Percentiles rank a stretch among this genome's conserved stretches.
These are phyloP conservation scores for Aspergillus neotritici DNA, from an alignment of 2,329 filamentous ascomycete genomes.

Conservation along the genomic window DNA sequence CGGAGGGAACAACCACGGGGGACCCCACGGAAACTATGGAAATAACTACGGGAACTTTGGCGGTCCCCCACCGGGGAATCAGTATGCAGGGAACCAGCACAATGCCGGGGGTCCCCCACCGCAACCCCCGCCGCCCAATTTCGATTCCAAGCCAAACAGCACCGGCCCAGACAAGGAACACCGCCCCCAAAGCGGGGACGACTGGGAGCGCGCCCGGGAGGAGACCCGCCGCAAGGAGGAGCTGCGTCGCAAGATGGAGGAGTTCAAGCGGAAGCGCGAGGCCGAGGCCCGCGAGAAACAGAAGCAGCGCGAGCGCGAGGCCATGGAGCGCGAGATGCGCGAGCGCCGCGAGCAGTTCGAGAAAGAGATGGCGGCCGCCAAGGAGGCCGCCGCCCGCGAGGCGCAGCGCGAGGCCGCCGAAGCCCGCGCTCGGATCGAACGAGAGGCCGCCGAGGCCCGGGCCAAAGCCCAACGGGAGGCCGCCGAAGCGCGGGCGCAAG, in stretches of 20 bases:
- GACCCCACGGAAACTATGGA: conserved; percentile 25
- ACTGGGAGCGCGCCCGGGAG: conserved; percentile 27
- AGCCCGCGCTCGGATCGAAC: conserved; percentile 18
- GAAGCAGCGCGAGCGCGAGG: conserved; percentile 35
- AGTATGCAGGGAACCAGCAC: conserved; percentile 33
- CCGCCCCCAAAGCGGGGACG: conserved; percentile 18
- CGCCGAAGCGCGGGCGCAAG: conserved; percentile 21
- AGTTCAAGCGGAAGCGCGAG: conserved; percentile 32
- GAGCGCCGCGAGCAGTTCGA: conserved; percentile 39
- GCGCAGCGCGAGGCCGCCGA: conserved; percentile 21
- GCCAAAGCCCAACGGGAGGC: conserved; percentile 12
- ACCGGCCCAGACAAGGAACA: conserved; percentile 12
- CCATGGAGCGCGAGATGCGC: conserved; percentile 36
- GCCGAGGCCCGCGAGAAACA: conserved; percentile 36
- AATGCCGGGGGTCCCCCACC: conserved; percentile 23
- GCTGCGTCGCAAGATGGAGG: conserved; percentile 35
- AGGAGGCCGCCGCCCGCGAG: conserved; percentile 18
- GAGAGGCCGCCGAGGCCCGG: conserved; percentile 10
- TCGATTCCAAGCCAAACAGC: conserved; percentile 12
- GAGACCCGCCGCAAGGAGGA: conserved; percentile 34
- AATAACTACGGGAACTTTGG: conserved; percentile 21
- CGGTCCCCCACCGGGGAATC: conserved; percentile 25
- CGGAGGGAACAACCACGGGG: conserved; percentile 19
- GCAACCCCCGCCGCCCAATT: conserved; percentile 19
- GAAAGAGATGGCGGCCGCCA: conserved; percentile 31